Percentiles rank a stretch among this genome's conserved stretches.
Conservation (phyloP, 2,329 filamentous ascomycete species). For the Cladosporium colombiae region DNA sequence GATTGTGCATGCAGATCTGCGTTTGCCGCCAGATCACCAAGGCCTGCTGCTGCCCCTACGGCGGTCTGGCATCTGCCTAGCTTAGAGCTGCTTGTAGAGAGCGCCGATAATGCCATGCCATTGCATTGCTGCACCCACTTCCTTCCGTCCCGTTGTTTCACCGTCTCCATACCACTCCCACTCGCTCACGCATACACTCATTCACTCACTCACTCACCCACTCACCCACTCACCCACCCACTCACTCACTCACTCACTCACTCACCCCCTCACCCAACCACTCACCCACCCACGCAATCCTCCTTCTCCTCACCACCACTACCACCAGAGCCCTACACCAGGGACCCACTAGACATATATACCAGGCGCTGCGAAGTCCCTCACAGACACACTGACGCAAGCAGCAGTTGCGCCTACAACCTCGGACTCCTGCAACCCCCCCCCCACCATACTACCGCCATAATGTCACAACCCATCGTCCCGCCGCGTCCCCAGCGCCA, state of each 20-base stretch:
- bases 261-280: too few relatives aligned
- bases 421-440: neutral
- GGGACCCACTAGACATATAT: neutral
- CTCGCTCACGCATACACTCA: neutral
- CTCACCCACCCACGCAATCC: neutral
- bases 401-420: constrained; percentile 9
- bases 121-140: constrained; percentile 12
- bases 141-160: constrained; percentile 13
- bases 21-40: neutral
- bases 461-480: constrained; percentile 57
- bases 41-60: neutral
- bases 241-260: too few relatives aligned
- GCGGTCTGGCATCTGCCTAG: neutral
- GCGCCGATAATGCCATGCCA: constrained; percentile 53
- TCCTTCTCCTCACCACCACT: neutral
- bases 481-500: constrained; percentile 64
- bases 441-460: constrained; percentile 21
- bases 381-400: constrained; percentile 19
- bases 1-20: neutral
- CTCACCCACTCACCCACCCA: neutral
- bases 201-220: neutral
- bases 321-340: neutral
- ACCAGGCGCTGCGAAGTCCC: constrained; percentile 3
- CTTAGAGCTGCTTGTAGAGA: constrained; percentile 58
- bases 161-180: constrained; percentile 3